Evolutionary conservation across 2,329 filamentous ascomycete genomes (phyloP), one percentile per base, ranked within the genome.

Genomic region (Monilinia laxa): DNA sequence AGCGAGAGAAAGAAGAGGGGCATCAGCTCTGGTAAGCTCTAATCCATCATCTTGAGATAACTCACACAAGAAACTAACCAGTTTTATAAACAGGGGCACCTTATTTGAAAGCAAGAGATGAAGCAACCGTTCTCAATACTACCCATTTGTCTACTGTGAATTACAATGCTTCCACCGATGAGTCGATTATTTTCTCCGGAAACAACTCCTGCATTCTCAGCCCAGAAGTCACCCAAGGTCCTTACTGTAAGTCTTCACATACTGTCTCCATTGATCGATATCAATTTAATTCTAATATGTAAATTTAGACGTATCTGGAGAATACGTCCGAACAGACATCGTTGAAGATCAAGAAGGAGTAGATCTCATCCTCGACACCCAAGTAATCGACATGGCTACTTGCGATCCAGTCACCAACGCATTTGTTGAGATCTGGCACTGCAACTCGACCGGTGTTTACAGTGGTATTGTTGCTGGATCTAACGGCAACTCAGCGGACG

Each of bases 161-260:
- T 23, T 81, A 78, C 70, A 76, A 74, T 28, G 53, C 70, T 5
- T 68, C 73, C 63, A 81, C 79, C 18, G 72, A 76, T 23, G 71
- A 75, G 12, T 68, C 72, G 53, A 77, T 70, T 67, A 74, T 83
- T 38, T 83, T 83, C 66, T 74, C 77, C 1, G 76, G 75, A 65
- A 79, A 81, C 72, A 77, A 75, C 54, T 80, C 80, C 23, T 85
- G 83, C 69, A 76, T 84, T 35, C 76, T 85, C 38, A 81, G 78
- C n/a, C 82, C 83, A 0, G 83, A 85, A 72, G 80, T 81, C 25
- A 84, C 80, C 3, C 78, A 84, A 72, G 83, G 83, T 0, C 84
- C 84, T 25, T 86, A 85, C 77, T 86, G 78, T 79, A 71, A 65
- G 59, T 7, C 5, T 59, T 12, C 0, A 25, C 0, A 7, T 23